Evolutionary conservation across 805 yeast genomes (phyloP).

Genomic region (Clavispora phyllophila): DNA sequence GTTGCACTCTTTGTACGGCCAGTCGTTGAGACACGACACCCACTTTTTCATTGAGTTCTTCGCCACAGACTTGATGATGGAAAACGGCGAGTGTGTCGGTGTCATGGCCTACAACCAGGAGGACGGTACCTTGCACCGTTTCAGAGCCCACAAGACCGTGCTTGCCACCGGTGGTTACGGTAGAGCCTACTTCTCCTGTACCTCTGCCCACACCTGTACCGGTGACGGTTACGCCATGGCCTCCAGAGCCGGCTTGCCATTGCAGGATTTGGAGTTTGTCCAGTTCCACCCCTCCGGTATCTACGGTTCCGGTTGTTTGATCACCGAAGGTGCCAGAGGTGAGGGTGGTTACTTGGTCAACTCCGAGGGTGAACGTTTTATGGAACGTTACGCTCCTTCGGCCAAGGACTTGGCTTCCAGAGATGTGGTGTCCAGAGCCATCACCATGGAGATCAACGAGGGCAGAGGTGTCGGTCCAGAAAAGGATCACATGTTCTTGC

Average conservation of each 20-base stretch:
- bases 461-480: conserved; percentile 98
- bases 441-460: conserved; percentile 96
- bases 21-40: conserved; percentile 92
- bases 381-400: conserved; percentile 99
- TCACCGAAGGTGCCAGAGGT: conserved; percentile 99
- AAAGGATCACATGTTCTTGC: conserved; percentile 93
- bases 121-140: conserved; percentile 97
- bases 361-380: conserved; percentile 97
- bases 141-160: conserved; percentile 93
- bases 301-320: conserved; percentile 97
- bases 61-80: conserved; percentile 90
- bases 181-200: conserved; percentile 96
- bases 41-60: conserved; percentile 97
- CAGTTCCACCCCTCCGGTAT: conserved; percentile 99
- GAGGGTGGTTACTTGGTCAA: conserved; percentile 98
- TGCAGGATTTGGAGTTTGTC: conserved; percentile 94
- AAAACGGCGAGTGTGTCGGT: conserved; percentile 95
- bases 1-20: conserved; percentile 93
- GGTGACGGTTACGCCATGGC: conserved; percentile 99
- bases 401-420: conserved; percentile 98
- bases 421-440: conserved; percentile 97
- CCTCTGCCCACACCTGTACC: conserved; percentile 99
- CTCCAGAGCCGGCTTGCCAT: conserved; percentile 94
- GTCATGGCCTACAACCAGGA: conserved; percentile 97
- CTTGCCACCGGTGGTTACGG: conserved; percentile 99